Conservation (phyloP, 2,329 filamentous ascomycete genomes). For the Zasmidium angulare region DNA sequence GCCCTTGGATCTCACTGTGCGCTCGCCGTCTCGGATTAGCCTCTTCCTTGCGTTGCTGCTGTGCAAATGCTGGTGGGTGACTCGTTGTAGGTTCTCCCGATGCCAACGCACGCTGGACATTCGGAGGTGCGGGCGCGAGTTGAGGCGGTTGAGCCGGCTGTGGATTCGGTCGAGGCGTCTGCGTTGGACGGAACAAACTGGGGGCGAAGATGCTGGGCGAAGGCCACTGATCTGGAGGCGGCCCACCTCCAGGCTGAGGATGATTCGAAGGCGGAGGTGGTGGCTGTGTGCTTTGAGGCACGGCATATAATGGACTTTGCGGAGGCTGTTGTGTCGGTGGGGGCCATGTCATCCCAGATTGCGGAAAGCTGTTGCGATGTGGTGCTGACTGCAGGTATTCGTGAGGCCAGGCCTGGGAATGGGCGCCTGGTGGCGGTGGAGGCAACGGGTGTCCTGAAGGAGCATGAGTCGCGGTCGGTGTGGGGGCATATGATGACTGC, state of each 20-base stretch:
- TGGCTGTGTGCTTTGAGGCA: slow-evolving; percentile 8
- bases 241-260: slow-evolving; percentile 6
- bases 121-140: neutral
- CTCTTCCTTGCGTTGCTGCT: slow-evolving; percentile 24
- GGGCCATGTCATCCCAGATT: slow-evolving; percentile 4
- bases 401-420: slow-evolving; percentile 13
- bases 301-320: slow-evolving; percentile 11
- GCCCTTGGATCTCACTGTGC: slow-evolving; percentile 10
- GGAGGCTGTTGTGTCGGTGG: slow-evolving; percentile 5
- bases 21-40: slow-evolving; percentile 13
- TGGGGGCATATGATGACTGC: neutral
- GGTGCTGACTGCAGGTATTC: slow-evolving; percentile 9
- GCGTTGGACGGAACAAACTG: neutral
- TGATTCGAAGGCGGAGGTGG: slow-evolving; percentile 3
- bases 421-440: slow-evolving; percentile 6
- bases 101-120: neutral
- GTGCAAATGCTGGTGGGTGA: slow-evolving; percentile 31
- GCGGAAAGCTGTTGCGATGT: slow-evolving; percentile 19
- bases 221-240: slow-evolving; percentile 7
- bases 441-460: neutral
- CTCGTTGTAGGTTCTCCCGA: slow-evolving; percentile 13
- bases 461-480: neutral
- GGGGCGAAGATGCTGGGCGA: neutral
- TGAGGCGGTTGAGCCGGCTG: neutral
- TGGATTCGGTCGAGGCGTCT: neutral